Conservation (phyloP, 2,329 filamentous ascomycete genomes). For the Phialemonium atrogriseum region DNA sequence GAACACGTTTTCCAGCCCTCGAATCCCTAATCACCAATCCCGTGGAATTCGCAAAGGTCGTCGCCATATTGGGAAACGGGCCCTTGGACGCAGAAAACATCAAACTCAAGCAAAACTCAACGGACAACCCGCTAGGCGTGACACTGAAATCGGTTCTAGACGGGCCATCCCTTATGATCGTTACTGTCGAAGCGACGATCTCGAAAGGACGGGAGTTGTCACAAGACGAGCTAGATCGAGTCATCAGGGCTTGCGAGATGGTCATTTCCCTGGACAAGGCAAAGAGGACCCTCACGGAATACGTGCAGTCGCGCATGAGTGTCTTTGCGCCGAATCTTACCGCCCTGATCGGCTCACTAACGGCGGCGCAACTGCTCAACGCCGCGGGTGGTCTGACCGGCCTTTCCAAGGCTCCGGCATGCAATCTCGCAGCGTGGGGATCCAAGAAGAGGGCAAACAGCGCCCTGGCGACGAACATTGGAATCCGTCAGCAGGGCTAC, state of each 20-base stretch:
- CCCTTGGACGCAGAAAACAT: slow-evolving; percentile 77
- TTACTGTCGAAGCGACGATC: slow-evolving; percentile 88
- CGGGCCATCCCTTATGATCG: slow-evolving; percentile 87
- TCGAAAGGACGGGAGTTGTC: slow-evolving; percentile 74
- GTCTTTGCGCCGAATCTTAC: slow-evolving; percentile 93
- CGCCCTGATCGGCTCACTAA: slow-evolving; percentile 80
- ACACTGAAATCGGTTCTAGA: slow-evolving; percentile 76
- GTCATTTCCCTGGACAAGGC: slow-evolving; percentile 79
- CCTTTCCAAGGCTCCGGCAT: slow-evolving; percentile 84
- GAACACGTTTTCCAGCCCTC: slow-evolving; percentile 83
- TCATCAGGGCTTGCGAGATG: slow-evolving; percentile 77
- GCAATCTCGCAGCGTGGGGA: slow-evolving; percentile 84
- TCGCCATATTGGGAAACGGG: slow-evolving; percentile 86
- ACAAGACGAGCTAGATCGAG: slow-evolving; percentile 63
- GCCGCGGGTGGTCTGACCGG: slow-evolving; percentile 82
- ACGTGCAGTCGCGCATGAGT: slow-evolving; percentile 95
- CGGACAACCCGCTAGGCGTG: slow-evolving; percentile 68
- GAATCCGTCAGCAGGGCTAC: slow-evolving; percentile 84
- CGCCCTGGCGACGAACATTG: slow-evolving; percentile 87
- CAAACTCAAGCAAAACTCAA: slow-evolving; percentile 66
- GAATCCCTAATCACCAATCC: slow-evolving; percentile 86
- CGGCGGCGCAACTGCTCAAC: slow-evolving; percentile 93
- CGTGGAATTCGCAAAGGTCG: slow-evolving; percentile 90
- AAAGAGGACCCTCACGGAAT: slow-evolving; percentile 80
- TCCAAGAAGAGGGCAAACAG: slow-evolving; percentile 73